A percentile compares a stretch with the other conserved stretches of the same genome.
These are phyloP conservation scores for Ilyonectria destructans DNA, from an alignment of 2,329 filamentous ascomycete species.

Conservation along the genomic window DNA sequence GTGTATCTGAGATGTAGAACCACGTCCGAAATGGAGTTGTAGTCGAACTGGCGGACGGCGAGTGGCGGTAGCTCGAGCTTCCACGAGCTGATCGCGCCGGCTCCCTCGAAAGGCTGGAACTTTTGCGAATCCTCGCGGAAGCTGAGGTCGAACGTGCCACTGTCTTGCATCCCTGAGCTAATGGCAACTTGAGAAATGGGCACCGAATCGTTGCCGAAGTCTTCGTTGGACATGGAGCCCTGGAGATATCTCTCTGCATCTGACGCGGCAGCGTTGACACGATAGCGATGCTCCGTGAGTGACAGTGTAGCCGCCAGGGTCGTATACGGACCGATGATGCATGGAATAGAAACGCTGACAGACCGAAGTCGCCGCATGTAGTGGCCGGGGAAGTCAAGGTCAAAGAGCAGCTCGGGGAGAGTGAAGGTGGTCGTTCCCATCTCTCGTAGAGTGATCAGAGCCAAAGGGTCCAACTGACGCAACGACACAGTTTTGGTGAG, in stretches of 20 bases:
- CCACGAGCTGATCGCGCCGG: constrained; percentile 28
- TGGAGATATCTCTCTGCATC: neutral
- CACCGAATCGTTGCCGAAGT: constrained; percentile 5
- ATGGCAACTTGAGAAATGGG: constrained; percentile 5
- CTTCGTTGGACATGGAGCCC: neutral
- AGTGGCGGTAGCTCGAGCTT: constrained; percentile 15
- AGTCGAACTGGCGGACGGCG: constrained; percentile 12
- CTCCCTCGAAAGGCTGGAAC: constrained; percentile 25
- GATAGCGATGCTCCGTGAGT: neutral
- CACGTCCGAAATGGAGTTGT: constrained; percentile 22
- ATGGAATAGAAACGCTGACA: constrained; percentile 54
- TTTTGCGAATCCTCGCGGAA: constrained; percentile 2
- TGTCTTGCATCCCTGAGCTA: neutral
- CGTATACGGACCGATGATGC: constrained; percentile 50
- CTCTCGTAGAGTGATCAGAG: constrained; percentile 19
- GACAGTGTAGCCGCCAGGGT: constrained; percentile 24
- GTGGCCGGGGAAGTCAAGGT: constrained; percentile 60
- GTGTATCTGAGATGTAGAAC: constrained; percentile 27
- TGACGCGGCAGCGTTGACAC: neutral
- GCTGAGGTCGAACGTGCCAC: constrained; percentile 19
- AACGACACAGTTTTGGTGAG: constrained; percentile 32
- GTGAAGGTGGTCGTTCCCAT: constrained; percentile 12
- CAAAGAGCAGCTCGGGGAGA: constrained; percentile 53
- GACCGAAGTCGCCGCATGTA: constrained; percentile 55
- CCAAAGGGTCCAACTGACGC: constrained; percentile 19